These are phyloP conservation scores for Metschnikowia gelsemii DNA, from an alignment of 805 yeast genomes.

Conservation along the genomic window DNA sequence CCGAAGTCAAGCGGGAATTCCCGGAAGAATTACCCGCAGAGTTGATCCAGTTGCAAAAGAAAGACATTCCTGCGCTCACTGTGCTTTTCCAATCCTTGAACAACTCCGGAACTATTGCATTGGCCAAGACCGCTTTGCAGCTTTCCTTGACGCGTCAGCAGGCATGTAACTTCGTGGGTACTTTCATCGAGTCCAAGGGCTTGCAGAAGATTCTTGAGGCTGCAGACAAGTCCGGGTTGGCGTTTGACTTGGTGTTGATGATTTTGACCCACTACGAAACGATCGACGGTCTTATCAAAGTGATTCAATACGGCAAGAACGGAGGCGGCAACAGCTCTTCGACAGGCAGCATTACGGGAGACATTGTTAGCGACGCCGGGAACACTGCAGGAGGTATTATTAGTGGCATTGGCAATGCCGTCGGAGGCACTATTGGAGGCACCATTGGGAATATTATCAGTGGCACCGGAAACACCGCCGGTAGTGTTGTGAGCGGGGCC, in stretches of 20 bases:
- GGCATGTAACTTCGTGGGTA: slow-evolving; percentile 25
- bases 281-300: slow-evolving; percentile 19
- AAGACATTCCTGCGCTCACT: slow-evolving; percentile 25
- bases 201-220: slow-evolving; percentile 24
- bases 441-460: slow-evolving; percentile 1
- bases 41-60: slow-evolving; percentile 12
- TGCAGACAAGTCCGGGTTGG: slow-evolving; percentile 28
- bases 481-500: slow-evolving; percentile 2
- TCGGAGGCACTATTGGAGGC: background rate
- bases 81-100: slow-evolving; percentile 23
- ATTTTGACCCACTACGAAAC: slow-evolving; percentile 22
- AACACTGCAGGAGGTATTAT: slow-evolving; percentile 2
- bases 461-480: slow-evolving; percentile 2
- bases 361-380: background rate
- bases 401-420: background rate
- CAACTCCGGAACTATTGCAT: slow-evolving; percentile 23
- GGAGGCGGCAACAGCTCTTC: background rate
- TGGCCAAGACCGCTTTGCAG: slow-evolving; percentile 24
- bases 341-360: background rate
- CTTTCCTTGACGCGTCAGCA: slow-evolving; percentile 28
- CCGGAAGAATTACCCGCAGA: slow-evolving; percentile 1
- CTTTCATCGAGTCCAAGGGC: slow-evolving; percentile 24
- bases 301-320: slow-evolving; percentile 16
- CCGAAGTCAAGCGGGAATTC: slow-evolving; percentile 5
- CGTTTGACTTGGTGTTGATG: slow-evolving; percentile 26